Evolutionary conservation across 2,329 filamentous ascomycete species (phyloP).

Genomic region (Fusarium algeriense): DNA sequence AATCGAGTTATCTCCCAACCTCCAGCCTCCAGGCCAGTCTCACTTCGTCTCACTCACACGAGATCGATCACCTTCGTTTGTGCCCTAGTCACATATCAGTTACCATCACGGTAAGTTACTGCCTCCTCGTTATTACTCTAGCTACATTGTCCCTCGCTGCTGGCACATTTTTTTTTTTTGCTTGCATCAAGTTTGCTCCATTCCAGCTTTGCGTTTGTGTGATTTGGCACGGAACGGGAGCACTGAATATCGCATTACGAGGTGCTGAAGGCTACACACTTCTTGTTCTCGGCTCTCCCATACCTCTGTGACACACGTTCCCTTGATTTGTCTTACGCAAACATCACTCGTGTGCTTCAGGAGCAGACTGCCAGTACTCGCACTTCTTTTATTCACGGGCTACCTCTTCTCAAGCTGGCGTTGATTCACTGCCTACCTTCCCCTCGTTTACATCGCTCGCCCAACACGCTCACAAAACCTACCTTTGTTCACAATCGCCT

Average conservation of each 20-base stretch:
- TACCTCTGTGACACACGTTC: slow-evolving; percentile 41
- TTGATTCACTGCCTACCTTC: slow-evolving; percentile 32
- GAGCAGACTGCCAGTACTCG: slow-evolving; percentile 16
- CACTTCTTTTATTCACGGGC: slow-evolving; percentile 27
- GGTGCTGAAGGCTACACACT: slow-evolving; percentile 25
- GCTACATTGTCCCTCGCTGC: background rate
- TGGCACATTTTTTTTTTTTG: background rate
- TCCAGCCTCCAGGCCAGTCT: slow-evolving; percentile 29
- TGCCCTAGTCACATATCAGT: slow-evolving; percentile 39
- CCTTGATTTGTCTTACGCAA: slow-evolving; percentile 50
- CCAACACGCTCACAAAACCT: slow-evolving; percentile 7
- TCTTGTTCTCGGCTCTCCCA: slow-evolving; percentile 36
- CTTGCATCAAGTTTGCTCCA: background rate
- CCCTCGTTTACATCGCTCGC: slow-evolving; percentile 14
- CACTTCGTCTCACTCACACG: slow-evolving; percentile 35
- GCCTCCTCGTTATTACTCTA: slow-evolving; percentile 1
- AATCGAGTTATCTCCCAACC: slow-evolving; percentile 18
- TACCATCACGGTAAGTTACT: slow-evolving; percentile 28
- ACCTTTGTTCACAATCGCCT: slow-evolving; percentile 19
- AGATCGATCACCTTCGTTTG: slow-evolving; percentile 40
- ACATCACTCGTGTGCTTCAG: slow-evolving; percentile 38
- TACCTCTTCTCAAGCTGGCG: slow-evolving; percentile 9
- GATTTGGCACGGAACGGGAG: slow-evolving; percentile 14
- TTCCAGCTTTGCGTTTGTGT: slow-evolving; percentile 21
- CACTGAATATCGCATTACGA: slow-evolving; percentile 33